phyloP scores from a whole-genome alignment of 805 yeast species.

The Kodamaea kakaduensis region DNA sequence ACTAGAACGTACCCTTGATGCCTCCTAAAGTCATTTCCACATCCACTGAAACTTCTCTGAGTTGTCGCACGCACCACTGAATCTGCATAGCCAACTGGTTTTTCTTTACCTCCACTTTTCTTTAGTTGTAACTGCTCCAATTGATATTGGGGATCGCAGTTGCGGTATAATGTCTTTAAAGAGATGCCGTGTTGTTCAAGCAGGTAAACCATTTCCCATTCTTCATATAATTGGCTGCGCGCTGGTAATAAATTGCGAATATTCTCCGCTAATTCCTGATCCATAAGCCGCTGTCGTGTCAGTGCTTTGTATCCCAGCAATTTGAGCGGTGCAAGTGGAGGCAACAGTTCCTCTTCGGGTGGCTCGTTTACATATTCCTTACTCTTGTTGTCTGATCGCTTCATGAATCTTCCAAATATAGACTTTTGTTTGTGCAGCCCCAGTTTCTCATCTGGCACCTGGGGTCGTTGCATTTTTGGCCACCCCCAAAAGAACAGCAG shows the following conservation, averaged over 20 bases:
- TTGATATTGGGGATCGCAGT: constrained; percentile 44
- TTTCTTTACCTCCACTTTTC: constrained; percentile 3
- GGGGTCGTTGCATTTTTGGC: constrained; percentile 1
- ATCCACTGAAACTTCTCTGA: constrained; percentile 11
- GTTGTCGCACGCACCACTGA: constrained; percentile 18
- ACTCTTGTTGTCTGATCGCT: background rate
- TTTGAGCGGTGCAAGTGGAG: constrained; percentile 52
- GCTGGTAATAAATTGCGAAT: constrained; percentile 71
- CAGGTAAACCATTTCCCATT: constrained; percentile 79
- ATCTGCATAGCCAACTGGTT: constrained; percentile 36
- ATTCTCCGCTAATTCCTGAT: constrained; percentile 66
- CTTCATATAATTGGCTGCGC: constrained; percentile 68
- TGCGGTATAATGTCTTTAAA: constrained; percentile 67
- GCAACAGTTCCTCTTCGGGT: constrained; percentile 11
- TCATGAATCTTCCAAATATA: constrained; percentile 1
- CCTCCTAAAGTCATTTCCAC: constrained; percentile 19
- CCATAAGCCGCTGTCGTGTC: constrained; percentile 58
- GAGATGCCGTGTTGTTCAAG: constrained; percentile 92
- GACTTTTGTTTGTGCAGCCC: constrained; percentile 1
- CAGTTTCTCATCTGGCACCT: background rate
- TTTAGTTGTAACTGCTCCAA: constrained; percentile 17
- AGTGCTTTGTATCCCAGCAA: constrained; percentile 57
- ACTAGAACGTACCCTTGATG: constrained; percentile 71
- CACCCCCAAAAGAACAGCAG: no score
- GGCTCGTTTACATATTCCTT: background rate